A percentile compares a stretch with the other conserved stretches of the same genome.
phyloP scores from a whole-genome alignment of 768 basidiomycete genomes.

The Daedalea quercina region DNA sequence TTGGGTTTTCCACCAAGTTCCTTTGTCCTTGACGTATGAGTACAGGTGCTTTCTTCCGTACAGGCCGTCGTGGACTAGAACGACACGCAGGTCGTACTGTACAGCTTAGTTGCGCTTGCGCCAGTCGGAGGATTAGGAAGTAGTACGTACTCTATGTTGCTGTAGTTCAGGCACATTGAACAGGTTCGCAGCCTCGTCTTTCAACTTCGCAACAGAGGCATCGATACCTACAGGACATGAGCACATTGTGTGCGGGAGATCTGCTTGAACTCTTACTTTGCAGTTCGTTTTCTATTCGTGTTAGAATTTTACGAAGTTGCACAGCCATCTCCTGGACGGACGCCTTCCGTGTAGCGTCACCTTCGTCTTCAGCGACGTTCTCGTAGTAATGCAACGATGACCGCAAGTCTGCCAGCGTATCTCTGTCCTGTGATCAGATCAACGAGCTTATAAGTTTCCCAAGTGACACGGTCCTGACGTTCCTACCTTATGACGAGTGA shows the following conservation, averaged over 20 bases:
- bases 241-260: not conserved
- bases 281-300: conserved; percentile 44
- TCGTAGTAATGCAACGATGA: conserved; percentile 68
- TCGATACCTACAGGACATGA: conserved; percentile 42
- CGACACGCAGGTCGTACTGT: conserved; percentile 82
- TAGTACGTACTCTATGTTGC: conserved; percentile 42
- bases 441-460: not conserved
- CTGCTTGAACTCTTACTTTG: conserved; percentile 33
- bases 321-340: conserved; percentile 35
- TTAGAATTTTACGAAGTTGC: conserved; percentile 49
- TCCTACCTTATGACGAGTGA: conserved; percentile 54
- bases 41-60: conserved; percentile 74
- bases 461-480: not conserved
- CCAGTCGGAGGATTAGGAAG: not conserved
- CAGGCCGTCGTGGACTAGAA: conserved; percentile 71
- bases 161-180: conserved; percentile 65
- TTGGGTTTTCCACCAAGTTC: conserved; percentile 76
- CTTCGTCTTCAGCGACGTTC: conserved; percentile 46
- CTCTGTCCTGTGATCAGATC: conserved; percentile 41
- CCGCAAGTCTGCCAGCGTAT: conserved; percentile 55
- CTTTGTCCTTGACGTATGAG: conserved; percentile 66
- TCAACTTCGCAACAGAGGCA: conserved; percentile 36
- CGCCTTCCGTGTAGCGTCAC: conserved; percentile 38
- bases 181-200: conserved; percentile 35
- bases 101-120: not conserved